Conservation (phyloP, 371 early-diverging fungal genomes). For the Mortierella sp. region DNA sequence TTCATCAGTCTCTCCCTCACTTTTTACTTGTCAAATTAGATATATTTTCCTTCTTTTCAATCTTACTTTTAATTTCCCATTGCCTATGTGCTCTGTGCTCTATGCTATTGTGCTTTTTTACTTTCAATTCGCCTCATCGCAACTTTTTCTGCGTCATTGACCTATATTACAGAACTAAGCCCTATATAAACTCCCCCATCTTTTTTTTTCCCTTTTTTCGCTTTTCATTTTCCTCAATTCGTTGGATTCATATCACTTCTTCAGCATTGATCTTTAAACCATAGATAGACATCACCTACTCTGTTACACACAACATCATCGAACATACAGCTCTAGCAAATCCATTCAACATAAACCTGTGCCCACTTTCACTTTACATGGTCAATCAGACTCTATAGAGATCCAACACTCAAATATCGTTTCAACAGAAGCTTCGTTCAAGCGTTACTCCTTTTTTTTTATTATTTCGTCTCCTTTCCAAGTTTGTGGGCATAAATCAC, state of each 20-base stretch:
- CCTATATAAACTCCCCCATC: not conserved
- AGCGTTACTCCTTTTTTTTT: conserved; percentile 3
- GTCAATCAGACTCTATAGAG: not conserved
- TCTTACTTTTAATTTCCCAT: not conserved
- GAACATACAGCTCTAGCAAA: not conserved
- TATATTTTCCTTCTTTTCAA: not conserved
- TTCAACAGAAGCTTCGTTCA: not conserved
- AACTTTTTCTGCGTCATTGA: not conserved
- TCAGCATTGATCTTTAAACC: not conserved
- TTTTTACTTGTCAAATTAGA: not conserved
- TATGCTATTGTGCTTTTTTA: not conserved
- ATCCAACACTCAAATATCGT: no score
- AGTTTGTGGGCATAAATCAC: not conserved
- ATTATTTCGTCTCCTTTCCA: not conserved
- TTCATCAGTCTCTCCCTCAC: no score
- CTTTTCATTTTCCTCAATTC: not conserved
- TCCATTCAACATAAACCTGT: not conserved
- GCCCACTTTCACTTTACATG: not conserved
- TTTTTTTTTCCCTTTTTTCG: not conserved
- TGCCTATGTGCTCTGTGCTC: conserved; percentile 4
- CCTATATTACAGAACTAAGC: not conserved
- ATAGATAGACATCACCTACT: not conserved
- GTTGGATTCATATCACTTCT: not conserved
- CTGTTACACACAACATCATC: conserved; percentile 2
- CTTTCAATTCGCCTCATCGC: not conserved